A percentile compares a stretch with the other conserved stretches of the same genome.
These are phyloP conservation scores for Auricularia sp. DNA, from an alignment of 768 basidiomycete genomes.

Conservation along the genomic window DNA sequence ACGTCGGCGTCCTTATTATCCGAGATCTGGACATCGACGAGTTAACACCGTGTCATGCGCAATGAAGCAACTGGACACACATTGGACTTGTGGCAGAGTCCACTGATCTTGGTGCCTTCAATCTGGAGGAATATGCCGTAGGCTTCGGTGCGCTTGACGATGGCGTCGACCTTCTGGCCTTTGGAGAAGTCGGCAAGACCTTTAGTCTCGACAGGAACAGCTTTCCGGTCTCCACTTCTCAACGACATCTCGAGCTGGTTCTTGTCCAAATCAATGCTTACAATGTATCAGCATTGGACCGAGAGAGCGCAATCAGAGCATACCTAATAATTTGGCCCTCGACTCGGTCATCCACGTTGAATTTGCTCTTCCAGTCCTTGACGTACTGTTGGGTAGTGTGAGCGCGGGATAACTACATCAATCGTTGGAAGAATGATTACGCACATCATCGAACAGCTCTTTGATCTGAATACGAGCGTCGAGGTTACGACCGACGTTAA, in stretches of 20 bases:
- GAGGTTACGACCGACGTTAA: slow-evolving; percentile 70
- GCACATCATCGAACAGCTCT: slow-evolving; percentile 81
- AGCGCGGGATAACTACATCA: slow-evolving; percentile 4
- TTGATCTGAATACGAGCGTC: slow-evolving; percentile 89
- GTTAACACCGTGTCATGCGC: neutral
- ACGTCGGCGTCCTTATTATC: slow-evolving; percentile 81
- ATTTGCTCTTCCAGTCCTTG: slow-evolving; percentile 88
- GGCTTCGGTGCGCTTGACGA: slow-evolving; percentile 70
- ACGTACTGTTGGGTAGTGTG: slow-evolving; percentile 50
- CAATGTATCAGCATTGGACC: neutral
- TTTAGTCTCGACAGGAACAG: slow-evolving; percentile 25
- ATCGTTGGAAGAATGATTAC: slow-evolving; percentile 9
- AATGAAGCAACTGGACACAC: slow-evolving; percentile 26
- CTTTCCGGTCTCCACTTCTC: slow-evolving; percentile 49
- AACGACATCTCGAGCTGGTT: slow-evolving; percentile 90
- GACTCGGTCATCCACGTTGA: slow-evolving; percentile 72
- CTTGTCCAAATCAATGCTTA: slow-evolving; percentile 56
- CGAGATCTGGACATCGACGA: slow-evolving; percentile 49
- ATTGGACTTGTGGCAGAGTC: slow-evolving; percentile 92
- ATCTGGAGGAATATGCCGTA: slow-evolving; percentile 93
- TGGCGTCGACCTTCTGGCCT: slow-evolving; percentile 73
- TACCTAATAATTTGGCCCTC: slow-evolving; percentile 77
- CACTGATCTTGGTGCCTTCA: slow-evolving; percentile 71
- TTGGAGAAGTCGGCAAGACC: slow-evolving; percentile 47
- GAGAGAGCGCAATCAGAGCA: slow-evolving; percentile 8